Evolutionary conservation across 2,329 filamentous ascomycete species (phyloP).

Genomic region (Colletotrichum ledebouriae): DNA sequence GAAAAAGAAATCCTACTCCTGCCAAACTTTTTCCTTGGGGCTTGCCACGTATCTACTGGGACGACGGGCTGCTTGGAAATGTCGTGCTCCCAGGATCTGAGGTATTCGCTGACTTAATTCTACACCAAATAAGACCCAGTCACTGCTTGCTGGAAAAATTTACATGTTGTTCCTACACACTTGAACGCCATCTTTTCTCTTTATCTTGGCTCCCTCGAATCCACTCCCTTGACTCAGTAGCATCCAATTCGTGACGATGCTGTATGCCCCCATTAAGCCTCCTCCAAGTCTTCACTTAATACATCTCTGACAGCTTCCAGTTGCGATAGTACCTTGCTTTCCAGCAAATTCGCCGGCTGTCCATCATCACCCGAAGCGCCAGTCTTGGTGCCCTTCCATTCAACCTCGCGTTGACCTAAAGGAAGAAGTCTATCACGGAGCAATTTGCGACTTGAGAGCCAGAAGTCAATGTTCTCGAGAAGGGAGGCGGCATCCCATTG

Average conservation of each 20-base stretch:
- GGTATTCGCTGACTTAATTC: slow-evolving; percentile 37
- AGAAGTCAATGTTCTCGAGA: slow-evolving; percentile 86
- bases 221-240: slow-evolving; percentile 26
- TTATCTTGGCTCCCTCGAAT: slow-evolving; percentile 25
- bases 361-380: slow-evolving; percentile 49
- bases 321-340: slow-evolving; percentile 81
- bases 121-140: slow-evolving; percentile 33
- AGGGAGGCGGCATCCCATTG: slow-evolving; percentile 80
- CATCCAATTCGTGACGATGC: slow-evolving; percentile 22
- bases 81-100: slow-evolving; percentile 23
- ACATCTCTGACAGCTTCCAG: slow-evolving; percentile 72
- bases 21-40: neutral
- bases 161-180: slow-evolving; percentile 34
- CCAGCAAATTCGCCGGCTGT: slow-evolving; percentile 70
- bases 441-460: slow-evolving; percentile 77
- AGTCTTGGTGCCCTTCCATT: slow-evolving; percentile 65
- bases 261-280: slow-evolving; percentile 15
- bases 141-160: slow-evolving; percentile 26
- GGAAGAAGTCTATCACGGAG: slow-evolving; percentile 81
- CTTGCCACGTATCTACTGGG: neutral
- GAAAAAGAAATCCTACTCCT: slow-evolving; percentile 31
- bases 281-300: slow-evolving; percentile 65
- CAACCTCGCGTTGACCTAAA: slow-evolving; percentile 78
- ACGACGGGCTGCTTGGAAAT: neutral
- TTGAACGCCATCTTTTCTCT: slow-evolving; percentile 35